Conservation (phyloP, 2,329 filamentous ascomycete genomes). For the Trichoderma brevicompactum region DNA sequence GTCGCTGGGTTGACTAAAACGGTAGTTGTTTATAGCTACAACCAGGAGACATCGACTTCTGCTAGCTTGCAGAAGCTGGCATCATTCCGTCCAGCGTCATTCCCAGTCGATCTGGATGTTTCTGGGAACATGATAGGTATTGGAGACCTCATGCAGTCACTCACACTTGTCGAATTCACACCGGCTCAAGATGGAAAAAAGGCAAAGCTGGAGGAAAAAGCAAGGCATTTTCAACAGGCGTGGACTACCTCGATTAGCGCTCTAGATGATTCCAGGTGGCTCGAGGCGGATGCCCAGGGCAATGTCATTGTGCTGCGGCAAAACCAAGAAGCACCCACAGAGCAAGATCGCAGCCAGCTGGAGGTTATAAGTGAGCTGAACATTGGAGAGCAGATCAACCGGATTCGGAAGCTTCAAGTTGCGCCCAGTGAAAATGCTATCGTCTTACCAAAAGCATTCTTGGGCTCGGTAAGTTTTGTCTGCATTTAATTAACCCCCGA, state of each 20-base stretch:
- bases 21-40: conserved; percentile 63
- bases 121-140: conserved; percentile 77
- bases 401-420: conserved; percentile 75
- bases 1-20: conserved; percentile 91
- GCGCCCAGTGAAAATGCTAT: conserved; percentile 65
- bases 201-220: conserved; percentile 71
- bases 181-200: conserved; percentile 60
- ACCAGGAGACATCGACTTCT: conserved; percentile 58
- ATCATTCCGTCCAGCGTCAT: conserved; percentile 79
- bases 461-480: conserved; percentile 73
- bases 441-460: conserved; percentile 80
- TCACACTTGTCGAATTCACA: conserved; percentile 75
- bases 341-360: conserved; percentile 72
- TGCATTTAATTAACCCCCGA: not conserved
- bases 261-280: conserved; percentile 73
- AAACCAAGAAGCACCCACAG: conserved; percentile 72
- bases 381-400: conserved; percentile 91
- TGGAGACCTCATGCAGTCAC: conserved; percentile 91
- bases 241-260: conserved; percentile 82
- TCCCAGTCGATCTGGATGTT: conserved; percentile 79
- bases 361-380: conserved; percentile 79
- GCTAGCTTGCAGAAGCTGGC: conserved; percentile 71
- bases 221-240: conserved; percentile 77
- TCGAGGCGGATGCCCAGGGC: conserved; percentile 84
- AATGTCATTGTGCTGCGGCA: conserved; percentile 82